These are phyloP conservation scores for Halophytophthora polymorphica DNA, from an alignment of 352 stramenopile genomes.

Conservation along the genomic window DNA sequence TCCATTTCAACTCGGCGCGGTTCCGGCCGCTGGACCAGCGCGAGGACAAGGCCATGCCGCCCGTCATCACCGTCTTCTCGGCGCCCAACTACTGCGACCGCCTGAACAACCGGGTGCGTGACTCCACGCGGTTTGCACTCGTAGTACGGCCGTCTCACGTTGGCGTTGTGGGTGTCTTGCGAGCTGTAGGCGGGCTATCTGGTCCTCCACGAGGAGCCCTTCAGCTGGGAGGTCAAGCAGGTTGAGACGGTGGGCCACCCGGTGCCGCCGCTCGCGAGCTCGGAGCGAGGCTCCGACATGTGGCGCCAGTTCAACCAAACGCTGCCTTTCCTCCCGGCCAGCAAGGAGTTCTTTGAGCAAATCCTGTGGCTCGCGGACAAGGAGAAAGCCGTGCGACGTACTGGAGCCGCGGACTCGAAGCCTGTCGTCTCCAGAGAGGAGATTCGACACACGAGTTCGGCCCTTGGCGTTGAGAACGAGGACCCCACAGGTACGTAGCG, in stretches of 20 bases:
- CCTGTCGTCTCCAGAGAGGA: background rate
- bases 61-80: conserved; percentile 94
- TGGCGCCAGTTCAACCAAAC: conserved; percentile 71
- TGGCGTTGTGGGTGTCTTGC: background rate
- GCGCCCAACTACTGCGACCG: conserved; percentile 95
- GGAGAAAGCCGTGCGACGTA: conserved; percentile 5
- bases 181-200: conserved; percentile 50
- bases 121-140: background rate
- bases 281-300: conserved; percentile 58
- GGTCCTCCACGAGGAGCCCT: conserved; percentile 39
- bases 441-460: background rate
- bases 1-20: conserved; percentile 51
- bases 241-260: conserved; percentile 46
- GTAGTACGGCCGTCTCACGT: background rate
- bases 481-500: conserved; percentile 13
- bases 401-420: background rate
- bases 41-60: conserved; percentile 43
- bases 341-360: conserved; percentile 81
- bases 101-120: conserved; percentile 59
- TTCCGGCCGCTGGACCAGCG: conserved; percentile 47
- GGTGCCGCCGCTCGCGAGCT: conserved; percentile 40
- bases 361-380: conserved; percentile 47
- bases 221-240: conserved; percentile 56
- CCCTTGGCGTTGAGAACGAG: conserved; percentile 9
- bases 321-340: conserved; percentile 77